Evolutionary conservation across 2,329 filamentous ascomycete species (phyloP).

Genomic region (Cladophialophora carrionii): DNA sequence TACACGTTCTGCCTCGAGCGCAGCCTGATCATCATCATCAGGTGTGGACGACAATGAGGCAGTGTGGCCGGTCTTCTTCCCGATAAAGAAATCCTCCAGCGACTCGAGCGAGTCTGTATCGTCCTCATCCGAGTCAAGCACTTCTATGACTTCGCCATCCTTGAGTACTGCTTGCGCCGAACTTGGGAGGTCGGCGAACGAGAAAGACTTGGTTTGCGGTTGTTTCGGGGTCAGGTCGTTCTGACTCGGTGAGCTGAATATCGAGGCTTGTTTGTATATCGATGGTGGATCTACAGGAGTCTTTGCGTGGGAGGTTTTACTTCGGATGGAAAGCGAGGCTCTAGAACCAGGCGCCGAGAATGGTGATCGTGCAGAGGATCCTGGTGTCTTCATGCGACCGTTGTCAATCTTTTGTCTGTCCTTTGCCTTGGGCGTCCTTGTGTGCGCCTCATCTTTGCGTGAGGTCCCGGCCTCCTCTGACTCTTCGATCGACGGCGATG

Average conservation of each 20-base stretch:
- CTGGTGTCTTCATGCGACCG: constrained; percentile 12
- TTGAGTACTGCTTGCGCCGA: constrained; percentile 60
- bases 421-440: constrained; percentile 24
- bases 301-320: constrained; percentile 4
- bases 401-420: constrained; percentile 4
- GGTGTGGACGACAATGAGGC: constrained; percentile 31
- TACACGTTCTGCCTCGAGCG: constrained; percentile 32
- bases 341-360: constrained; percentile 20
- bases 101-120: constrained; percentile 62
- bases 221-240: constrained; percentile 6
- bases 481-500: constrained; percentile 29
- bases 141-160: constrained; percentile 53
- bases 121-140: constrained; percentile 74
- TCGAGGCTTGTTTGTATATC: constrained; percentile 24
- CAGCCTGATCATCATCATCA: constrained; percentile 26
- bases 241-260: constrained; percentile 13
- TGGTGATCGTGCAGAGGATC: constrained; percentile 18
- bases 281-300: constrained; percentile 19
- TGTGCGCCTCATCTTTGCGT: not conserved
- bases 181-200: constrained; percentile 34
- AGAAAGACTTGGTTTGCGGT: constrained; percentile 41
- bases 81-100: constrained; percentile 58
- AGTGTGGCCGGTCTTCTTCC: constrained; percentile 31
- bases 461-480: constrained; percentile 13
- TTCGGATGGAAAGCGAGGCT: constrained; percentile 30